These are phyloP conservation scores for Didymella exigua DNA, from an alignment of 2,329 filamentous ascomycete genomes.

Conservation along the genomic window DNA sequence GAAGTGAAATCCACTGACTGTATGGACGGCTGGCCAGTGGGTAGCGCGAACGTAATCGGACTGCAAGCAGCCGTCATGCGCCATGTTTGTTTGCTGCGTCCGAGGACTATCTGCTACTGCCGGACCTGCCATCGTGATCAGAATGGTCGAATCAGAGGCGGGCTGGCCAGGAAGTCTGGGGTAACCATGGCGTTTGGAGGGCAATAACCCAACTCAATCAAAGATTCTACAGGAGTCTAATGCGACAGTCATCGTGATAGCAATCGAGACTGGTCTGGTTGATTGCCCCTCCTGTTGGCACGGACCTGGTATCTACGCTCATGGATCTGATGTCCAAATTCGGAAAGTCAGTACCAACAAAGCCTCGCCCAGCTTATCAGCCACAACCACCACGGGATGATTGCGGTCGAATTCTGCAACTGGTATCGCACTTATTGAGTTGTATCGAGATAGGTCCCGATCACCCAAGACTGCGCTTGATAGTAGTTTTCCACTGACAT, in stretches of 20 bases:
- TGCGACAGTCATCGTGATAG: conserved; percentile 29
- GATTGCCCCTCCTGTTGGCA: conserved; percentile 35
- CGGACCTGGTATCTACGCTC: conserved; percentile 23
- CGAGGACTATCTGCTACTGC: conserved; percentile 14
- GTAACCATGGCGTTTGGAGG: conserved; percentile 17
- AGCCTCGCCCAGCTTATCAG: conserved; percentile 25
- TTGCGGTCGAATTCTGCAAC: conserved; percentile 17
- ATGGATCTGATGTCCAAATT: conserved; percentile 40
- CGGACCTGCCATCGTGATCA: conserved; percentile 35
- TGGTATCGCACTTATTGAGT: conserved; percentile 26
- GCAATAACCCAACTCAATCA: conserved; percentile 15
- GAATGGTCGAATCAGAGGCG: conserved; percentile 9
- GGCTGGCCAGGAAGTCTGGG: conserved; percentile 16
- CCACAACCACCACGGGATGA: conserved; percentile 21
- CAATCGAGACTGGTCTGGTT: conserved; percentile 30
- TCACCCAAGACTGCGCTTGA: background rate
- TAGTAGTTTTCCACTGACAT: background rate
- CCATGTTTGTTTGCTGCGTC: conserved; percentile 22
- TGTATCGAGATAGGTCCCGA: conserved; percentile 11
- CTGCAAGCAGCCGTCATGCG: conserved; percentile 27
- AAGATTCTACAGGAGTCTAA: conserved; percentile 20
- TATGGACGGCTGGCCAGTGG: conserved; percentile 28
- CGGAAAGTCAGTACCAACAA: conserved; percentile 28
- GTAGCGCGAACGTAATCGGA: conserved; percentile 34
- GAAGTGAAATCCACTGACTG: conserved; percentile 36